A percentile compares a stretch with the other conserved stretches of the same genome.
Conservation (phyloP, 345 rosid genomes). For the Euclidium syriacum region DNA sequence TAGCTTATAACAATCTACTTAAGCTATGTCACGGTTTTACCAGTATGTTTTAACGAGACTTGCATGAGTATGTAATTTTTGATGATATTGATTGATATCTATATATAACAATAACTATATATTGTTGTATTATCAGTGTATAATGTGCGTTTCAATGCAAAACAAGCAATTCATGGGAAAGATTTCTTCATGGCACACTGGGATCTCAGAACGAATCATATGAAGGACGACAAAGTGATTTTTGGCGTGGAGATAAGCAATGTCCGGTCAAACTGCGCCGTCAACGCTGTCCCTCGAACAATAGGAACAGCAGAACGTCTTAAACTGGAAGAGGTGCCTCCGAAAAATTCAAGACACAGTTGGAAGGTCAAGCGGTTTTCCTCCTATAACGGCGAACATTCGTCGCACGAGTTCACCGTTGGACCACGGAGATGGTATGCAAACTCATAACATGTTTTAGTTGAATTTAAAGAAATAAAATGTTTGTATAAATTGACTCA, state of each 20-base stretch:
- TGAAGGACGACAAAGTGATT: background rate
- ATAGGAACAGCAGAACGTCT: conserved; percentile 9
- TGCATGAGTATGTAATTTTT: too few species aligned
- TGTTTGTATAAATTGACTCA: too few species aligned
- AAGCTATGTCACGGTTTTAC: too few species aligned
- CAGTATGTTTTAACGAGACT: too few species aligned
- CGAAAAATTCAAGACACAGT: conserved; percentile 12
- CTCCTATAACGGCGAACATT: conserved; percentile 2
- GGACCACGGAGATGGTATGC: conserved; percentile 24
- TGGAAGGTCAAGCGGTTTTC: conserved; percentile 23
- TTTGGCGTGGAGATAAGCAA: background rate
- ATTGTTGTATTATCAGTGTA: background rate
- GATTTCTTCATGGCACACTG: background rate
- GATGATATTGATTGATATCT: background rate
- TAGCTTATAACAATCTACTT: too few species aligned
- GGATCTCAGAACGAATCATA: background rate
- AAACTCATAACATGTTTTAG: background rate
- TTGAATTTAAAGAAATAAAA: background rate
- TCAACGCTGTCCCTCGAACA: background rate
- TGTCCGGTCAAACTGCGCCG: background rate
- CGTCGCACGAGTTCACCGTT: conserved; percentile 7
- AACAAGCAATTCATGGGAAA: background rate
- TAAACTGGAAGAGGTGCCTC: background rate
- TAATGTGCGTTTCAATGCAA: background rate
- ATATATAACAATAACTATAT: too few species aligned